Evolutionary conservation across 768 basidiomycete genomes (phyloP).

Genomic region (Auricularia sp.): DNA sequence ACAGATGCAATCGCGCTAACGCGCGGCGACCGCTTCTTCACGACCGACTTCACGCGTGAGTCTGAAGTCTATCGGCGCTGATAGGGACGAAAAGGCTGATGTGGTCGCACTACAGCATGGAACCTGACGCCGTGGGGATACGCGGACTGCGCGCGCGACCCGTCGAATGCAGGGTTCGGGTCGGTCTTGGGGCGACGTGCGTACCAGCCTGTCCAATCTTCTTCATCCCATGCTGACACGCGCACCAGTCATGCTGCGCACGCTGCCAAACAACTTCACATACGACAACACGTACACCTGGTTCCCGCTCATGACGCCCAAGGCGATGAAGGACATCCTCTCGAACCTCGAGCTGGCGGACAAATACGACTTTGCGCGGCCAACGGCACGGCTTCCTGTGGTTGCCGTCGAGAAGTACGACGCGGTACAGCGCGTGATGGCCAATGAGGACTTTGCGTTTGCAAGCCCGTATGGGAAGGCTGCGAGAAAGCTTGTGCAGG

Average conservation of each 20-base stretch:
- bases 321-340: slow-evolving; percentile 33
- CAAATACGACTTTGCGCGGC: slow-evolving; percentile 54
- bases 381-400: slow-evolving; percentile 22
- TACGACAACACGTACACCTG: slow-evolving; percentile 57
- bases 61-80: slow-evolving; percentile 4
- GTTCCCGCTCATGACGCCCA: slow-evolving; percentile 72
- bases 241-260: slow-evolving; percentile 47
- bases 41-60: slow-evolving; percentile 67
- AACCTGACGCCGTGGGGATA: slow-evolving; percentile 77
- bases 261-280: slow-evolving; percentile 60
- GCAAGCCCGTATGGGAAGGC: slow-evolving; percentile 24
- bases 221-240: slow-evolving; percentile 9
- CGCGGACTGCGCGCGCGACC: slow-evolving; percentile 54
- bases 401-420: slow-evolving; percentile 24
- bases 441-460: slow-evolving; percentile 26
- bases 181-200: slow-evolving; percentile 53
- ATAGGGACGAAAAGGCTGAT: not conserved
- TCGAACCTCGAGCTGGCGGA: slow-evolving; percentile 22
- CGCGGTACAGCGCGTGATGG: slow-evolving; percentile 24
- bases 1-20: slow-evolving; percentile 60
- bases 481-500: slow-evolving; percentile 19
- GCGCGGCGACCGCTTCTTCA: slow-evolving; percentile 73
- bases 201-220: slow-evolving; percentile 21
- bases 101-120: slow-evolving; percentile 32
- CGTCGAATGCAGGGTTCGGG: slow-evolving; percentile 60